A percentile compares a stretch with the other conserved stretches of the same genome.
These are phyloP conservation scores for Acanthamoeba culbertsoni DNA, from an alignment of 208 protist species.

Conservation along the genomic window DNA sequence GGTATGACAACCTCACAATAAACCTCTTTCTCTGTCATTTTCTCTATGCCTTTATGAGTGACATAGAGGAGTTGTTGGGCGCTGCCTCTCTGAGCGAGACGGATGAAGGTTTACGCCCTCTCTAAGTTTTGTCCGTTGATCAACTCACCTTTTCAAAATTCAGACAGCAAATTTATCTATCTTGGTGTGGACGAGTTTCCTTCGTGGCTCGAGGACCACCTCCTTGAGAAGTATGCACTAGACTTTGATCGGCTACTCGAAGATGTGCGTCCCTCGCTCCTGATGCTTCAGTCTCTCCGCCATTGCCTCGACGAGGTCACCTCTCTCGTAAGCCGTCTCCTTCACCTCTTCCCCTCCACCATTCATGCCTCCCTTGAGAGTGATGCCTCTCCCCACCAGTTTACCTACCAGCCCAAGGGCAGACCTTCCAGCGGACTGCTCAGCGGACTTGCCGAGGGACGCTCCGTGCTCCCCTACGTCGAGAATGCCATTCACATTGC, in stretches of 20 bases:
- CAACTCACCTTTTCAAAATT: too few species aligned
- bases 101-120: too few species aligned
- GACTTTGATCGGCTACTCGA: neutral
- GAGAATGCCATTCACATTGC: neutral
- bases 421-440: neutral
- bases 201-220: neutral
- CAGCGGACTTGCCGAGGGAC: neutral
- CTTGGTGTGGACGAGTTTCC: neutral
- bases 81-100: too few species aligned
- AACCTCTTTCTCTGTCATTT: too few species aligned
- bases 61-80: too few species aligned
- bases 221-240: neutral
- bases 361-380: neutral
- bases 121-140: too few species aligned
- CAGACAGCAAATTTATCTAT: too few species aligned
- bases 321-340: neutral
- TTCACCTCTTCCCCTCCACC: neutral
- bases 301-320: neutral
- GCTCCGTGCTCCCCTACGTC: neutral
- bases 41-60: too few species aligned
- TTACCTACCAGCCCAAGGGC: neutral
- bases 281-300: neutral
- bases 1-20: too few species aligned
- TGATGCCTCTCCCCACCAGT: neutral
- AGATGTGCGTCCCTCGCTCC: neutral